phyloP scores from a whole-genome alignment of 345 rosid genomes.

The Boechera retrofracta region DNA sequence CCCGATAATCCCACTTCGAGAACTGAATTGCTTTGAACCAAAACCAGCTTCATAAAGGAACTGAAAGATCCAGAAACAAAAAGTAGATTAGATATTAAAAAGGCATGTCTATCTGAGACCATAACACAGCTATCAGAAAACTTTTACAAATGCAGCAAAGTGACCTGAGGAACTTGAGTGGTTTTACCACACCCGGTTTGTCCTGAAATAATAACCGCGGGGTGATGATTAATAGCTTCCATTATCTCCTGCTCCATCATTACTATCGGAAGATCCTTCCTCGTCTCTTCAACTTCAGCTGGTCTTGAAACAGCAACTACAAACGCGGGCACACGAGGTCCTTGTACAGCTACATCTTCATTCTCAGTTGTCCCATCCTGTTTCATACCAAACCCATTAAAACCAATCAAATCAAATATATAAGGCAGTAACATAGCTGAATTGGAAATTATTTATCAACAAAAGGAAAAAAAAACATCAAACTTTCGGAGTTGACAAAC shows the following conservation, averaged over 20 bases:
- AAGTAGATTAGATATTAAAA: background rate
- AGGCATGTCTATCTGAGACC: constrained; percentile 1
- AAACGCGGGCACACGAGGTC: constrained; percentile 50
- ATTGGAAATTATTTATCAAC: background rate
- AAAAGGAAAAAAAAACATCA: background rate
- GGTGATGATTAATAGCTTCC: constrained; percentile 82
- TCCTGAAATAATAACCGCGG: constrained; percentile 73
- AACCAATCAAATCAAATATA: constrained; percentile 1
- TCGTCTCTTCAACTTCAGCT: constrained; percentile 63
- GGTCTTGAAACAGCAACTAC: constrained; percentile 82
- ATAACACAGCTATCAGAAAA: constrained; percentile 1
- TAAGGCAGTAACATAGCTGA: background rate
- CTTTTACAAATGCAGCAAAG: constrained; percentile 30
- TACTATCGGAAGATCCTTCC: constrained; percentile 90
- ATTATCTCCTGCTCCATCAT: constrained; percentile 99
- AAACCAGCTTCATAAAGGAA: constrained; percentile 95
- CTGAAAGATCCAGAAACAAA: constrained; percentile 49
- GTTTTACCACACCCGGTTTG: constrained; percentile 99
- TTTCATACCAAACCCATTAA: constrained; percentile 32
- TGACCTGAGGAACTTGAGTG: constrained; percentile 95
- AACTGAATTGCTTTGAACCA: constrained; percentile 59
- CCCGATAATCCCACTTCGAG: constrained; percentile 77
- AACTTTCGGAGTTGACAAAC: constrained; percentile 41
- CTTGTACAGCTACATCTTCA: constrained; percentile 40
- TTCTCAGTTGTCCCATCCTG: constrained; percentile 48